Evolutionary conservation across 495 filamentous ascomycete genomes (phyloP), one percentile per base, ranked within the genome.

Genomic region (Penicillium diatomitis): DNA sequence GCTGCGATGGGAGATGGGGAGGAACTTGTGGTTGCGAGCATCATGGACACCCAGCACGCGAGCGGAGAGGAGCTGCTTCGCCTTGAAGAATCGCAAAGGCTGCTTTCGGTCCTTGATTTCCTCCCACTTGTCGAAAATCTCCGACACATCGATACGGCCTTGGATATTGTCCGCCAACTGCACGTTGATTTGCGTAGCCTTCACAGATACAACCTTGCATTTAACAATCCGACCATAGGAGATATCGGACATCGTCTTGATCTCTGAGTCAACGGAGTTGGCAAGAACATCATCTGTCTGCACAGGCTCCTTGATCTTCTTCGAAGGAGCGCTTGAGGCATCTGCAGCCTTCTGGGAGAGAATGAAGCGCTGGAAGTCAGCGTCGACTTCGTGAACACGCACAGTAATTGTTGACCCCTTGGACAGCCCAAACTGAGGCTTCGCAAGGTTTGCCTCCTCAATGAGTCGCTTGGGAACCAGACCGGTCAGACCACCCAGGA

Each of bases 171-270:
- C 88, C 38, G 88, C 88, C 48, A 97, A 75, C 50, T 84, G 80
- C 12, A 97, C 88, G 55, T 96, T 96, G 45, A 98, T 68, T 59
- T 97, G 92, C 0, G 90, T 96, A 32, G 81, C 81, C 64, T 92
- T 95, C 52, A 95, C 66, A 6, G 87, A 87, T 37, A 73, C 74
- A 38, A 98, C 80, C 48, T 76, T 83, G 33, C 85, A 92, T 65
- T 90, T 87, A 30, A 84, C 86, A 42, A 87, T 57, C 55, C 78
- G 85, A 41, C 92, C 92, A 44, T 89, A 72, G 8, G 68, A 68
- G 40, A 91, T 75, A 56, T 95, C 87, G 42, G 82, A 77, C 28
- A 85, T 71, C 5, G 80, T 75, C 32, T 68, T 77, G 43, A 86
- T 73, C 27, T 68, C 71, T 28, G 78, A 75, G 48, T 96, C 90